Base-by-base conservation (phyloP, 2,329 filamentous ascomycete genomes). In the Aspergillus novofumigatus region DNA sequence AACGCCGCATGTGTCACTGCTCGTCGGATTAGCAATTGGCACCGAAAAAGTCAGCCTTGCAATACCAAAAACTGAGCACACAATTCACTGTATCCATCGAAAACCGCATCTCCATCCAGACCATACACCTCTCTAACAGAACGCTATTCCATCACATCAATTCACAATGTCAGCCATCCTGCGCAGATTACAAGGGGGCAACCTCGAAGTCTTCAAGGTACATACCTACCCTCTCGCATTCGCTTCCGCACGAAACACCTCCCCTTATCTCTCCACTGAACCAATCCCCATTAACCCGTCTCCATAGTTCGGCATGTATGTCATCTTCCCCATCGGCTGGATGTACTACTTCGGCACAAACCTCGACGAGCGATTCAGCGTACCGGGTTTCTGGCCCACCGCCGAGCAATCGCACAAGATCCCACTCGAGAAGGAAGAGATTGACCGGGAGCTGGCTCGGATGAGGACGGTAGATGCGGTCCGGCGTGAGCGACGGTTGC, bases 301-400 rank as follows among this genome's bases (percentile, higher is more conserved):
- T 44, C n/a, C 25, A 23, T 20, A 97, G 93, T 99, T 99, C 76
- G 92, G 93, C 80, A 90, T 95, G 84, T 99, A 99, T 80, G 88
- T 99, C 80, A 88, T 97, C 83, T 99, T 99, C 78, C 94, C 94
- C 20, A 97, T 99, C 69, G 92, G 91, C 67, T 92, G 94, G 81
- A 99, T 99, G 94, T 97, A 95, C 83, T 99, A 99, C 81, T 99
- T 97, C 76, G 94, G 94, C 72, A 96, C 92, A 56, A 99, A 99
- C 76, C 90, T 99, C 72, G 94, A 99, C 77, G 84, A 88, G 65
- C 88, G 91, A 62, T 99, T 99, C 81, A 79, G 84, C 50, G 91
- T 97, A 1, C 87, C 89, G 23, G 90, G 89, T 57, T 99, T 99
- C 81, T 99, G 94, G 94, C 94, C 94, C 28, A 91, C 87, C 69